Conservation (phyloP, 2,329 filamentous ascomycete genomes). For the Beauveria caledonica region DNA sequence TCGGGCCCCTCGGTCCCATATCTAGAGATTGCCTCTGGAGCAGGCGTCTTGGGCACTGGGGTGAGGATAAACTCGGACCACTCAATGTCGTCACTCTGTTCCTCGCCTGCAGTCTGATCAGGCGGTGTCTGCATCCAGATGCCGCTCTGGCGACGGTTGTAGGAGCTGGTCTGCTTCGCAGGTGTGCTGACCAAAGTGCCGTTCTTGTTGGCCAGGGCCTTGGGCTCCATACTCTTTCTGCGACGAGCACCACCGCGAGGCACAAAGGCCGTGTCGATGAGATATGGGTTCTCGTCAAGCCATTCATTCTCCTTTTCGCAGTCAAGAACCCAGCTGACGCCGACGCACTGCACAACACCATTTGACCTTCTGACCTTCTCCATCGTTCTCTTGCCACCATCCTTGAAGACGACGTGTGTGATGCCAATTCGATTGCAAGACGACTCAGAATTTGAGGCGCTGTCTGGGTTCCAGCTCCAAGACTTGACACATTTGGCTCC, state of each 20-base stretch:
- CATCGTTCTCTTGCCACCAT: constrained; percentile 70
- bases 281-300: constrained; percentile 65
- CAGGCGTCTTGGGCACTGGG: constrained; percentile 50
- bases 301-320: constrained; percentile 70
- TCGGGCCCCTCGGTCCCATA: constrained; percentile 44
- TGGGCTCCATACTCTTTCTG: constrained; percentile 76
- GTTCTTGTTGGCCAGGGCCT: constrained; percentile 59
- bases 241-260: constrained; percentile 64
- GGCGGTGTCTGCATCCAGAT: constrained; percentile 49
- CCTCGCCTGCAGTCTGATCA: constrained; percentile 30
- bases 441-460: constrained; percentile 25
- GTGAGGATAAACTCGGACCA: constrained; percentile 40
- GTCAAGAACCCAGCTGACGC: constrained; percentile 81
- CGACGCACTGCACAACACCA: constrained; percentile 76
- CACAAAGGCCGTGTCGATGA: constrained; percentile 57
- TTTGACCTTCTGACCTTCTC: constrained; percentile 68
- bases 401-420: constrained; percentile 86
- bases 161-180: constrained; percentile 35
- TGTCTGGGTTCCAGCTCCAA: constrained; percentile 63
- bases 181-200: constrained; percentile 47
- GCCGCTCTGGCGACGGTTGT: constrained; percentile 45
- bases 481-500: constrained; percentile 70
- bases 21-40: constrained; percentile 44
- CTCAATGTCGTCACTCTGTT: constrained; percentile 31
- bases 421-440: constrained; percentile 56